A percentile compares a stretch with the other conserved stretches of the same genome.
These are phyloP conservation scores for Hortaea werneckii DNA, from an alignment of 2,329 filamentous ascomycete genomes.

Conservation along the genomic window DNA sequence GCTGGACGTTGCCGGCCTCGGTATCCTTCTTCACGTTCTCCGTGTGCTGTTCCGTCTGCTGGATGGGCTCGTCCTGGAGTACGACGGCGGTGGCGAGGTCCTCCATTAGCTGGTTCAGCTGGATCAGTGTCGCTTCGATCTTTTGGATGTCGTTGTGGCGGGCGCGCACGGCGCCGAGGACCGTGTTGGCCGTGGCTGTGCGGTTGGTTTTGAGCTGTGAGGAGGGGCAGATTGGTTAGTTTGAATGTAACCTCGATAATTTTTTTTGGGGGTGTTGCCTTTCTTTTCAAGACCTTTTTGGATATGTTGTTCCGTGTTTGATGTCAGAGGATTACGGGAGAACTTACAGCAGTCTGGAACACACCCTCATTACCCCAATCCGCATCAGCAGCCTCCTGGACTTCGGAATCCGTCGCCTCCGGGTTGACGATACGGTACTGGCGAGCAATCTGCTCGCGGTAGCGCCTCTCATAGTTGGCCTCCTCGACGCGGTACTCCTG, in stretches of 20 bases:
- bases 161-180: conserved; percentile 68
- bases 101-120: conserved; percentile 61
- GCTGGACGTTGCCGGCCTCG: conserved; percentile 58
- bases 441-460: conserved; percentile 67
- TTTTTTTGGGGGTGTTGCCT: no score
- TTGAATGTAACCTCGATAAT: background rate
- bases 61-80: conserved; percentile 57
- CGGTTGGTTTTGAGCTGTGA: conserved; percentile 63
- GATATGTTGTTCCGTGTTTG: no score
- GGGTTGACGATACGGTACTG: conserved; percentile 66
- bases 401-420: conserved; percentile 64
- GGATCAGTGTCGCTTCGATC: conserved; percentile 64
- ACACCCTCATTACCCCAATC: conserved; percentile 72
- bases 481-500: conserved; percentile 63
- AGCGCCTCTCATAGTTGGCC: conserved; percentile 57
- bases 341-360: conserved; percentile 68
- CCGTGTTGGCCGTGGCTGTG: conserved; percentile 59
- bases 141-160: conserved; percentile 75
- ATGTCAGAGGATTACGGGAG: no score
- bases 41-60: conserved; percentile 55
- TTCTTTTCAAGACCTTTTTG: no score
- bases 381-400: conserved; percentile 55
- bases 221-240: background rate
- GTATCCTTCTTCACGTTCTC: conserved; percentile 56
- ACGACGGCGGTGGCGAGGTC: conserved; percentile 66